Conservation (phyloP, 2,329 filamentous ascomycete species). For the Penicillium paneum region DNA sequence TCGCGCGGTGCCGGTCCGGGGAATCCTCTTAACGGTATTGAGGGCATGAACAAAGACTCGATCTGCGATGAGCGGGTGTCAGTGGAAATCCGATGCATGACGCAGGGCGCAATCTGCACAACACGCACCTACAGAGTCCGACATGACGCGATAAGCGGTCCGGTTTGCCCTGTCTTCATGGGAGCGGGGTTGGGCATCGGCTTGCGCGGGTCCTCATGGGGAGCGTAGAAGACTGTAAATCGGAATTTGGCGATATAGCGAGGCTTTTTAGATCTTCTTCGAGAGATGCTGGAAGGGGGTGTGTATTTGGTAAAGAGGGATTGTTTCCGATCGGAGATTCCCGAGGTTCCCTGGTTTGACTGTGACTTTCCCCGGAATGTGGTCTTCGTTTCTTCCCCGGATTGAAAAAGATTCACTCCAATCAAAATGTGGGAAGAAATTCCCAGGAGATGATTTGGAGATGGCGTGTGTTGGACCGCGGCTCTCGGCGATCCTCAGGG, state of each 20-base stretch:
- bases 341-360: background rate
- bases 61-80: constrained; percentile 55
- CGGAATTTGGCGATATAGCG: background rate
- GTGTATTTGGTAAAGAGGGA: background rate
- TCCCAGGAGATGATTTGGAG: background rate
- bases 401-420: background rate
- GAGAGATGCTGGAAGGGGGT: background rate
- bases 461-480: constrained; percentile 31
- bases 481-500: constrained; percentile 30
- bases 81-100: background rate
- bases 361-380: constrained; percentile 5
- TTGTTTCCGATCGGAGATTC: background rate
- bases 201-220: constrained; percentile 29
- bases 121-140: constrained; percentile 47
- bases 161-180: constrained; percentile 31
- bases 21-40: constrained; percentile 97
- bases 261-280: background rate
- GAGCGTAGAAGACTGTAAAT: constrained; percentile 7
- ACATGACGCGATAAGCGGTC: constrained; percentile 36
- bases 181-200: constrained; percentile 32
- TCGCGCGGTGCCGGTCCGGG: constrained; percentile 83
- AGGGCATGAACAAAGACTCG: constrained; percentile 98
- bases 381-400: background rate
- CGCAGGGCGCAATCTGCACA: background rate
- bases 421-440: background rate